Conservation (phyloP, 2,329 filamentous ascomycete species). For the Biscogniauxia sp. region DNA sequence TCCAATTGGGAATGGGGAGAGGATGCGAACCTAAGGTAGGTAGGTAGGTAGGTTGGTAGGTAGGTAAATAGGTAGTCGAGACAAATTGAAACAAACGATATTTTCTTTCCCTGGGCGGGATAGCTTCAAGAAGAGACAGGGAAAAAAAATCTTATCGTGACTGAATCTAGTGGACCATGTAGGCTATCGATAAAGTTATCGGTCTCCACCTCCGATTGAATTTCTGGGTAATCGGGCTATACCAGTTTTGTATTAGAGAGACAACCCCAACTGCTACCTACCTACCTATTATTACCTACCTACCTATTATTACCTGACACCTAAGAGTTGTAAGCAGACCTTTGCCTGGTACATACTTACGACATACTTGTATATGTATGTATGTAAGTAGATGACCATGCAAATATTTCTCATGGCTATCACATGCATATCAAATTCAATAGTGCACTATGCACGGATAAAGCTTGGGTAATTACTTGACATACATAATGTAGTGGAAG, state of each 20-base stretch:
- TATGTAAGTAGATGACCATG: no score
- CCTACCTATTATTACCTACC: no score
- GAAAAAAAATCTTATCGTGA: conserved; percentile 28
- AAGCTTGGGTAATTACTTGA: no score
- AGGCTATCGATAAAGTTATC: not conserved
- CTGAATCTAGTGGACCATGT: conserved; percentile 5
- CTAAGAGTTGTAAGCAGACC: no score
- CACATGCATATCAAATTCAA: not conserved
- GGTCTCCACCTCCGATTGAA: not conserved
- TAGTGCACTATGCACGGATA: no score
- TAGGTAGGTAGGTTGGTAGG: not conserved
- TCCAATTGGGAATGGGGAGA: not conserved
- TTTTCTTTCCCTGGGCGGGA: not conserved
- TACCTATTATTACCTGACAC: no score
- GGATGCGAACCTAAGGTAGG: not conserved
- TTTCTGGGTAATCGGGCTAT: not conserved
- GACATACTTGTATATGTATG: no score
- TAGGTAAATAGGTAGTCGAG: not conserved
- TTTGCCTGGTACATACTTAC: no score
- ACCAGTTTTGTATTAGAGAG: no score
- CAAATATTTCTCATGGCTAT: not conserved
- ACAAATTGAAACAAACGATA: not conserved
- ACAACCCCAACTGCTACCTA: no score
- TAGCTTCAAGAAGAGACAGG: not conserved
- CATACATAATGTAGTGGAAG: no score